Base-by-base conservation (phyloP, 441 rosid species). In the Croton laevigatus region DNA sequence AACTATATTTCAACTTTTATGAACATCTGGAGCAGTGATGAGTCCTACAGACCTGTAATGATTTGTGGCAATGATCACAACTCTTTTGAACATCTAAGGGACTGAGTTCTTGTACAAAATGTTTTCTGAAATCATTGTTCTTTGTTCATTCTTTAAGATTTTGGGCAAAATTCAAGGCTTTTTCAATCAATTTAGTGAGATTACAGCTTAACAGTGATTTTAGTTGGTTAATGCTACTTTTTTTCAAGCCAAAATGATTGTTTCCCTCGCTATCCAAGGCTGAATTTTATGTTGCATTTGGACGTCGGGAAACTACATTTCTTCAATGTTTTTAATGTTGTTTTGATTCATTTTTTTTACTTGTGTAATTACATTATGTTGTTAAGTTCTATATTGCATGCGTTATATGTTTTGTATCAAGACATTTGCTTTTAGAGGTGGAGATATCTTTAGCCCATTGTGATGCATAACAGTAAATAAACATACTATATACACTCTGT, bases 21-120 rank as follows among this genome's bases (percentile, higher is more conserved):
- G 38, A 27, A 36, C 45, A 3, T 37, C 11, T 40, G 8, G 78
- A 81, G 62, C 91, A 22, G 69, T 86, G 90, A 88, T 89, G 95
- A 91, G 92, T 60, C 78, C 71, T 82, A 80, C 93, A 89, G 93
- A 91, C 93, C 93, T 91, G 90, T 89, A 85, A 87, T 91, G 94
- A 89, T 70, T 77, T 83, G 97, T 87, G 91, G 80, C 68, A 22
- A 86, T 91, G 97, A 89, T 91, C 89, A 85, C 95, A 76, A 62
- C 61, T 40, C 17, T 83, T 75, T 69, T 48, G 89, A 89, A 91
- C 95, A 88, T 91, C 95, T 88, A 91, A 91, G 95, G 95, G 90
- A 85, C 95, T 86, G 95, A 85, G 93, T 81, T 86, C 44, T 19
- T n/a, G 6, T 48, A 8, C 7, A 23, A 42, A 19, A 40, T 40